Evolutionary conservation across 2,329 filamentous ascomycete species (phyloP).

Genomic region (Hypoxylon sp.): DNA sequence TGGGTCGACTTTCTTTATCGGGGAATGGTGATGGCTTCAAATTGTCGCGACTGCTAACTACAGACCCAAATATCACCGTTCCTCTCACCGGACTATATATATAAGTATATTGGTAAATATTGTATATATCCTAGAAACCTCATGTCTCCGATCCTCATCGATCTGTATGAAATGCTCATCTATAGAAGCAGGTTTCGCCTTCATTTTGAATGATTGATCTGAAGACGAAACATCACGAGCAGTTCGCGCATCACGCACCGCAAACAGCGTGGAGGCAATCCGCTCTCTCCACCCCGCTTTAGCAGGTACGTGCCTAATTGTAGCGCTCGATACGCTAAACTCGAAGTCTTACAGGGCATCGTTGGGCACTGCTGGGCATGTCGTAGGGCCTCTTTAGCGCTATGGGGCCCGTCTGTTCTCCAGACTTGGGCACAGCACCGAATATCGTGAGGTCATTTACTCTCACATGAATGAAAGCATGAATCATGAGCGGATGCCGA

Average conservation of each 20-base stretch:
- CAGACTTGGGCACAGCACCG: background rate
- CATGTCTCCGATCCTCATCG: background rate
- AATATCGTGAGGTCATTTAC: slow-evolving; percentile 43
- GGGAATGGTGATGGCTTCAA: slow-evolving; percentile 23
- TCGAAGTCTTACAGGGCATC: slow-evolving; percentile 1
- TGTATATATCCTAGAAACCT: background rate
- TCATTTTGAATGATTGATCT: too few species aligned
- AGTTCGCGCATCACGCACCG: too few species aligned
- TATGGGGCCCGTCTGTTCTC: slow-evolving; percentile 1
- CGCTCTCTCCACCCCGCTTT: background rate
- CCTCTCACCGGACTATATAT: background rate
- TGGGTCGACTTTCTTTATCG: slow-evolving; percentile 20
- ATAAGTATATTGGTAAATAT: too few species aligned
- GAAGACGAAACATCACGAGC: too few species aligned
- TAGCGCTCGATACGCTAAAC: slow-evolving; percentile 1
- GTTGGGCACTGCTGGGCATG: too few species aligned
- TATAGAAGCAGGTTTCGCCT: background rate
- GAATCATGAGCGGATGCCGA: slow-evolving; percentile 19
- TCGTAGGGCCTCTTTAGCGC: background rate
- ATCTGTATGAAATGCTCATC: background rate
- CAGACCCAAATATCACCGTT: background rate
- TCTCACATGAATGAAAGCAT: slow-evolving; percentile 39
- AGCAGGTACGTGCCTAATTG: background rate
- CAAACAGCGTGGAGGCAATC: background rate
- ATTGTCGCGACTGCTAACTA: slow-evolving; percentile 17